These are phyloP conservation scores for Neurospora sp. DNA, from an alignment of 495 filamentous ascomycete genomes.

Conservation along the genomic window DNA sequence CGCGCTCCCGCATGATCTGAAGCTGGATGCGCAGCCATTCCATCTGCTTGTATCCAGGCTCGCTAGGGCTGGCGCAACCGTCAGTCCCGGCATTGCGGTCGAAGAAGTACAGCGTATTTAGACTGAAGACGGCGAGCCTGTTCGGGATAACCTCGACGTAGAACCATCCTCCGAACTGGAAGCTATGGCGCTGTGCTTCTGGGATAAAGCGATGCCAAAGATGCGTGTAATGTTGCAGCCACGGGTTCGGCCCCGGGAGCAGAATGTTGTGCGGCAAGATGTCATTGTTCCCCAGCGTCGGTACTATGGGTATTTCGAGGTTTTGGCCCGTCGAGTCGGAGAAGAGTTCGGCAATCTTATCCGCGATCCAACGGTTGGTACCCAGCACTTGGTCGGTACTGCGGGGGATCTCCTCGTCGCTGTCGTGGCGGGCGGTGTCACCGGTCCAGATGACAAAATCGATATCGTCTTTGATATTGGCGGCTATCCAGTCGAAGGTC, in stretches of 20 bases:
- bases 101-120: slow-evolving; percentile 97
- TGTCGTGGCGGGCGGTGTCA: slow-evolving; percentile 91
- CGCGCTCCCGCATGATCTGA: slow-evolving; percentile 64
- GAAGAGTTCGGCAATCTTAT: slow-evolving; percentile 69
- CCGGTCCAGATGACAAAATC: slow-evolving; percentile 99
- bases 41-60: slow-evolving; percentile 89
- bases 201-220: slow-evolving; percentile 86
- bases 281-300: slow-evolving; percentile 94
- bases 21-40: slow-evolving; percentile 95
- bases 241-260: slow-evolving; percentile 69
- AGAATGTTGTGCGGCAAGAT: slow-evolving; percentile 97
- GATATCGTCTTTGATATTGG: slow-evolving; percentile 69
- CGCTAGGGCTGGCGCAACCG: slow-evolving; percentile 63
- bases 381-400: slow-evolving; percentile 60
- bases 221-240: slow-evolving; percentile 60
- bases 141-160: slow-evolving; percentile 83
- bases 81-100: slow-evolving; percentile 86
- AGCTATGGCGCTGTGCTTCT: slow-evolving; percentile 83
- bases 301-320: slow-evolving; percentile 69
- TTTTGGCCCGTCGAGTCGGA: slow-evolving; percentile 38
- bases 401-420: slow-evolving; percentile 75
- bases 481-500: slow-evolving; percentile 87
- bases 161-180: slow-evolving; percentile 91
- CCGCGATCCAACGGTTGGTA: slow-evolving; percentile 63
- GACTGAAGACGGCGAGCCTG: slow-evolving; percentile 78